Conservation (phyloP, 768 basidiomycete genomes). For the Holtermanniella nyarrowii region DNA sequence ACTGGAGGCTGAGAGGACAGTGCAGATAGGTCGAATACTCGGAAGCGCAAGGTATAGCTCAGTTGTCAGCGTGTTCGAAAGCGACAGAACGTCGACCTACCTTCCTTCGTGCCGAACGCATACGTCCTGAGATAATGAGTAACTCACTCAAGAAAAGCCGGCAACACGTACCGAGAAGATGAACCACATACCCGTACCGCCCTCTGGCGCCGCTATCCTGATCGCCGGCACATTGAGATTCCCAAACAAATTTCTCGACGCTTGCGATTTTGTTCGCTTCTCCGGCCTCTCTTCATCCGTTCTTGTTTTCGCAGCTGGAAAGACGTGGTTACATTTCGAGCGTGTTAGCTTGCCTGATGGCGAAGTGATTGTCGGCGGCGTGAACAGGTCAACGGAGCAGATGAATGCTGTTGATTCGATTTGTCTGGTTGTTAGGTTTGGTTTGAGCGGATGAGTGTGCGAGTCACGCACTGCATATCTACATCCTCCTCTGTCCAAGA, state of each 20-base stretch:
- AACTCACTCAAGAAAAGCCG: not conserved
- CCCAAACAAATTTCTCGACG: constrained; percentile 28
- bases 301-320: not conserved
- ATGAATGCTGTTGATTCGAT: constrained; percentile 23
- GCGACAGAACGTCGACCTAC: constrained; percentile 8
- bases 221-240: constrained; percentile 27
- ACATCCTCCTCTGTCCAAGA: constrained; percentile 23
- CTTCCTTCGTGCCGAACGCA: constrained; percentile 26
- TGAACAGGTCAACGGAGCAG: constrained; percentile 18
- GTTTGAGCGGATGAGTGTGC: not conserved
- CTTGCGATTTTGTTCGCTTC: not conserved
- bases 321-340: not conserved
- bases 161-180: constrained; percentile 26
- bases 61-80: not conserved
- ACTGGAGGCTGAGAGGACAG: not conserved
- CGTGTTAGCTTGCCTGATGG: not conserved
- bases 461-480: constrained; percentile 17
- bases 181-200: constrained; percentile 30
- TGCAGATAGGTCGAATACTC: constrained; percentile 26
- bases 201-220: constrained; percentile 20
- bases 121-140: constrained; percentile 20
- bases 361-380: constrained; percentile 2
- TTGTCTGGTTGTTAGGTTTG: constrained; percentile 1
- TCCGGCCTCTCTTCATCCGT: not conserved
- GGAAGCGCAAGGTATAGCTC: constrained; percentile 23